Evolutionary conservation across 1,139 yeast species (phyloP).

Genomic region (Saccharomyces hybrid): DNA sequence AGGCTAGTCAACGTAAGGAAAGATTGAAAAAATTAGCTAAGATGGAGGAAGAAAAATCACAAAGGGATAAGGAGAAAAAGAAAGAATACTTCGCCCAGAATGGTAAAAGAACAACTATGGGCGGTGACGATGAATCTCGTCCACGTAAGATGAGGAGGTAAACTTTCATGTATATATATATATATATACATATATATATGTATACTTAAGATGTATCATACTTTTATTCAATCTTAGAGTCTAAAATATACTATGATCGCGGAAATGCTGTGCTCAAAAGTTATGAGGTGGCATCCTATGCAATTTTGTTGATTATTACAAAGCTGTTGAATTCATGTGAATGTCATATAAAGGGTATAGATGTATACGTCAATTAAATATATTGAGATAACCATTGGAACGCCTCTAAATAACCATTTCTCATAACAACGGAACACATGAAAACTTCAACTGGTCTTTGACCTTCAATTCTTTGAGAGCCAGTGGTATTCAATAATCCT

Average conservation of each 20-base stretch:
- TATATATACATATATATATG: background rate
- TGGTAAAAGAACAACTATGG: conserved; percentile 52
- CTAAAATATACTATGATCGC: background rate
- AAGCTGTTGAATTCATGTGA: background rate
- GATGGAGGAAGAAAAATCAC: conserved; percentile 59
- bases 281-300: background rate
- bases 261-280: background rate
- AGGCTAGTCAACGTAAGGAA: conserved; percentile 68
- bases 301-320: conserved; percentile 1
- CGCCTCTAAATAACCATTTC: conserved; percentile 94
- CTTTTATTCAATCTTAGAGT: background rate
- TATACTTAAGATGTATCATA: background rate
- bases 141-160: conserved; percentile 24
- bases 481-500: conserved; percentile 84
- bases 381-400: conserved; percentile 95
- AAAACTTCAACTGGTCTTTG: conserved; percentile 90
- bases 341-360: background rate
- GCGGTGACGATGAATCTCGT: conserved; percentile 31
- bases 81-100: conserved; percentile 75
- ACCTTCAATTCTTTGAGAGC: conserved; percentile 67
- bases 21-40: conserved; percentile 69
- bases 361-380: conserved; percentile 40
- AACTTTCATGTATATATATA: background rate
- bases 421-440: conserved; percentile 96
- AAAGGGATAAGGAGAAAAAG: conserved; percentile 77